Evolutionary conservation across 345 rosid species (phyloP).

Genomic region (Salix koriyanagi): DNA sequence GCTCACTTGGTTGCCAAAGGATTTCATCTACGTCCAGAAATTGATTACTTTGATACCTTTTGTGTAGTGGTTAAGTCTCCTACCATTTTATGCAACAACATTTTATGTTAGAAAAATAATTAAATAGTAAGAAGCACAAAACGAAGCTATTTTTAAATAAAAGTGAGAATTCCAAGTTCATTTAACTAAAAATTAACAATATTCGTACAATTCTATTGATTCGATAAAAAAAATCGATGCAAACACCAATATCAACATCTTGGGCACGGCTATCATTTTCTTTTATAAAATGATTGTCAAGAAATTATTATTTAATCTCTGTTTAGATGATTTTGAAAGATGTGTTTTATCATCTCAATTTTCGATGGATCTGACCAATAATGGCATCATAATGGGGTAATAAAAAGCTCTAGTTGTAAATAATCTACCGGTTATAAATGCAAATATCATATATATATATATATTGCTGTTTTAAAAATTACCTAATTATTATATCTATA

Average conservation of each 20-base stretch:
- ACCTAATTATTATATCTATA: no score
- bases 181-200: neutral
- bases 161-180: neutral
- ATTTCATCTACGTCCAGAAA: no score
- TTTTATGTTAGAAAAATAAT: neutral
- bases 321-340: neutral
- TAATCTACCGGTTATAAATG: neutral
- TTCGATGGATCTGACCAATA: neutral
- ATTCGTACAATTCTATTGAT: neutral
- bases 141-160: neutral
- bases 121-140: neutral
- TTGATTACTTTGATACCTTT: no score
- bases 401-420: neutral
- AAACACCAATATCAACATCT: neutral
- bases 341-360: neutral
- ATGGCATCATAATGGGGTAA: neutral
- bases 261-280: no score
- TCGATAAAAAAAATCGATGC: neutral
- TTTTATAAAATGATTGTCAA: neutral
- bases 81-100: no score
- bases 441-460: neutral
- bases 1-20: no score
- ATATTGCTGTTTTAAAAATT: no score
- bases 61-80: no score
- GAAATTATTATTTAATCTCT: neutral